phyloP scores from a whole-genome alignment of 140 eudicot genomes.

The Stevia rebaudiana region DNA sequence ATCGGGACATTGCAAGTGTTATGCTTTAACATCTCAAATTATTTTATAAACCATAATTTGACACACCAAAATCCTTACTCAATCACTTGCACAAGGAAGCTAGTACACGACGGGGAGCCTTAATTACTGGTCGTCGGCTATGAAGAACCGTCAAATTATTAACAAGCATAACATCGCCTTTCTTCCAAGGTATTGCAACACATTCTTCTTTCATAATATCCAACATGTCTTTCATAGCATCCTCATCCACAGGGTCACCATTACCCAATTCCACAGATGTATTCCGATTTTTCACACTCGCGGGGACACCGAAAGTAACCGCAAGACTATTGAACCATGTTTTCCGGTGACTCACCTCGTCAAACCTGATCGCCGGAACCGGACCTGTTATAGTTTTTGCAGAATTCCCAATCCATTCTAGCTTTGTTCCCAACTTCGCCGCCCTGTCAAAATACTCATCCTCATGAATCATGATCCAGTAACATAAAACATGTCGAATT shows the following conservation, averaged over 20 bases:
- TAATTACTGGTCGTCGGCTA: conserved; percentile 1
- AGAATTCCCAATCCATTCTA: conserved; percentile 57
- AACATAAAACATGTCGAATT: not conserved
- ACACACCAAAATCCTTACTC: not conserved
- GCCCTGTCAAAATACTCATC: conserved; percentile 41
- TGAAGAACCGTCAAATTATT: conserved; percentile 16
- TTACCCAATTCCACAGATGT: conserved; percentile 44
- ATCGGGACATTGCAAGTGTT: too few relatives aligned
- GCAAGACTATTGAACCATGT: conserved; percentile 68
- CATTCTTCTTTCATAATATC: conserved; percentile 11
- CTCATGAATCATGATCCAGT: not conserved
- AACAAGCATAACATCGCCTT: conserved; percentile 13
- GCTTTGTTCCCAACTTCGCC: conserved; percentile 45
- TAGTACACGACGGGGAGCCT: conserved; percentile 17
- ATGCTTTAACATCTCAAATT: not conserved
- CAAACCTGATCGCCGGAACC: conserved; percentile 44
- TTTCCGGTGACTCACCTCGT: conserved; percentile 38
- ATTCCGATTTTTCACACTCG: conserved; percentile 24
- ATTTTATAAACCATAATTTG: not conserved
- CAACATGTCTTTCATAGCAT: conserved; percentile 17
- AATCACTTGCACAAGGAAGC: conserved; percentile 23
- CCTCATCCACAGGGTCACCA: conserved; percentile 43
- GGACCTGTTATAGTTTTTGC: conserved; percentile 54
- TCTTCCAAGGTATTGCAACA: conserved; percentile 14
- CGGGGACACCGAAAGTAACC: conserved; percentile 37